Evolutionary conservation across 805 yeast genomes (phyloP), one percentile per base, ranked within the genome.

Genomic region (Clavispora phyllophila): DNA sequence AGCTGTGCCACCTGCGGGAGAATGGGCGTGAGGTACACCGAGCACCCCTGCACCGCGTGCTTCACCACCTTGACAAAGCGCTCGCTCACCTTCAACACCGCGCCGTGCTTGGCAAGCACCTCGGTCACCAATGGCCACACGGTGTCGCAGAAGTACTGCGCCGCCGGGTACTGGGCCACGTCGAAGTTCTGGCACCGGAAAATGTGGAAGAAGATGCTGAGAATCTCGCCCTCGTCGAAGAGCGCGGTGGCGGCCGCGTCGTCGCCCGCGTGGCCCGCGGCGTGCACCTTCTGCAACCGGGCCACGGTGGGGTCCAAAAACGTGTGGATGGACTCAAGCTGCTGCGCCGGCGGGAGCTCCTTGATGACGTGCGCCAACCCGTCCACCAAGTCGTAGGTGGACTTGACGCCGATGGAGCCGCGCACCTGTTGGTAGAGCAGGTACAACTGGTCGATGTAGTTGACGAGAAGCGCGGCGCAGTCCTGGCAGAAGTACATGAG

Each of bases 401-500:
- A 82, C 40, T 79, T 80, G 23, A 77, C 60, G 54, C 86, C 95
- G 31, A 89, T 65, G 23, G 69, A 58, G 28, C 68, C 66, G 39
- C 70, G 68, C 7, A 75, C 68, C 41, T 67, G 68, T 40, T 77
- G 76, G 63, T 88, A 91, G 46, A 93, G 81, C 49, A 78, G 72
- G 52, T 82, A 80, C 43, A 93, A 70, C 60, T 88, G 95, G 42
- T 81, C 87, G 51, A 88, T 67, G 58, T 76, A 87, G 37, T 75
- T 75, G 15, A 81, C 76, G 51, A 93, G 66, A 13, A 81, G 68
- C 10, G 61, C 55, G 0, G 90, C 76, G 56, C 99, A 93, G 63
- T 95, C 99, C 56, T 87, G 85, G 66, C 97, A 90, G 57, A 93
- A 87, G 58, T 81, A 91, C 90, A 88, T 87, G 55, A 93, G 73